Percentiles rank a stretch among this genome's conserved stretches.
Conservation (phyloP, 2,329 filamentous ascomycete genomes). For the Cercospora sesami region DNA sequence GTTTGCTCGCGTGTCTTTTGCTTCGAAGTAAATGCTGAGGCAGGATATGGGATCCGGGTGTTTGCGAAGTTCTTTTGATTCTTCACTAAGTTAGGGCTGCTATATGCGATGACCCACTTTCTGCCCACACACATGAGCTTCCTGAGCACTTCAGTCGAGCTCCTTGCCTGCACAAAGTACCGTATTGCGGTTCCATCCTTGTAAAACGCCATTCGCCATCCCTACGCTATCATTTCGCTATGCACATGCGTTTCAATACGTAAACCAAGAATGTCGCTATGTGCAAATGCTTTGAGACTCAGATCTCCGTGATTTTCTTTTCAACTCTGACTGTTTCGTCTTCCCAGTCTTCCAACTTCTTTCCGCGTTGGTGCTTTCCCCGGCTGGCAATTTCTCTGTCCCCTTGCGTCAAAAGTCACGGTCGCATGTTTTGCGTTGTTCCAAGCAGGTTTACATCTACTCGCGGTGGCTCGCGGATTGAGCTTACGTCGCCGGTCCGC, state of each 20-base stretch:
- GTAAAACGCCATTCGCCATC: background rate
- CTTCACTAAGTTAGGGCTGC: background rate
- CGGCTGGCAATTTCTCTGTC: too few species aligned
- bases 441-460: too few species aligned
- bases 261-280: background rate
- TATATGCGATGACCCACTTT: background rate
- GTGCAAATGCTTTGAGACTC: background rate
- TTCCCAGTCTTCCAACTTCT: too few species aligned
- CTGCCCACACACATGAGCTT: background rate
- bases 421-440: too few species aligned
- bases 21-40: background rate
- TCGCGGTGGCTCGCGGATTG: too few species aligned
- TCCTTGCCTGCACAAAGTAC: background rate
- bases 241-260: background rate
- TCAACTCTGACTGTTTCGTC: too few species aligned
- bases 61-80: background rate
- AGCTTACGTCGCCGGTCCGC: too few species aligned
- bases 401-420: too few species aligned
- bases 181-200: background rate
- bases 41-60: background rate
- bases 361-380: too few species aligned
- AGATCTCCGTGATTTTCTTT: background rate
- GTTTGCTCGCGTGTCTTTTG: background rate
- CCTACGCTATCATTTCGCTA: background rate
- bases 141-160: slow-evolving; percentile 8